Evolutionary conservation across 1,139 yeast species (phyloP).

Genomic region (Yamadazyma conglobata): DNA sequence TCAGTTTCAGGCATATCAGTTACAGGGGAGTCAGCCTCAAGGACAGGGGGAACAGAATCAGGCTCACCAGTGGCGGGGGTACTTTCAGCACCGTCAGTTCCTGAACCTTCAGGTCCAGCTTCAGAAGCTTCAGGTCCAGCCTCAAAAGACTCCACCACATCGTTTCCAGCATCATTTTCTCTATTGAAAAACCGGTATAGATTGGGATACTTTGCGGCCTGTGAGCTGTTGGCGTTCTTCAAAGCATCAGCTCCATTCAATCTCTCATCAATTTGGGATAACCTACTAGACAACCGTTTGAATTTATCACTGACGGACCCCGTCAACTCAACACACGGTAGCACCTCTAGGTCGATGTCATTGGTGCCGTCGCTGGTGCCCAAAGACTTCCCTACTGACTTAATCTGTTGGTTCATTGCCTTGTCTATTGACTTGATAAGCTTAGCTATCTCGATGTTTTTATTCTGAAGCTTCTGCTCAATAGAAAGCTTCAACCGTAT

Average conservation of each 20-base stretch:
- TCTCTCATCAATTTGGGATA: conserved; percentile 9
- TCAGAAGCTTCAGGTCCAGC: neutral
- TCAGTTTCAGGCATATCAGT: too few relatives aligned
- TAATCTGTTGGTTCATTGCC: conserved; percentile 18
- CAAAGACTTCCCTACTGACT: conserved; percentile 18
- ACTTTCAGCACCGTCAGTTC: neutral
- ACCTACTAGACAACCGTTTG: too few relatives aligned
- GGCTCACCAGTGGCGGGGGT: neutral
- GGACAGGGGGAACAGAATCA: too few relatives aligned
- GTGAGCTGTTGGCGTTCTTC: neutral
- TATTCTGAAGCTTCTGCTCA: conserved; percentile 38
- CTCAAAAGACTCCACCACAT: neutral
- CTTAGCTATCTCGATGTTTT: conserved; percentile 32
- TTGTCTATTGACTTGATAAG: conserved; percentile 22
- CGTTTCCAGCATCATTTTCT: neutral
- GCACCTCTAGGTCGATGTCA: conserved; percentile 15
- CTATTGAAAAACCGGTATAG: conserved; percentile 2
- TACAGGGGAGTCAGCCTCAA: too few relatives aligned
- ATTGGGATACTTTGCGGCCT: neutral
- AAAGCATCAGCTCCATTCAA: conserved; percentile 6
- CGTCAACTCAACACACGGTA: conserved; percentile 15
- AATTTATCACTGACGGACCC: conserved; percentile 14
- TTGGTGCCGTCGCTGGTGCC: conserved; percentile 5
- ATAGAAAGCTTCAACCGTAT: conserved; percentile 32
- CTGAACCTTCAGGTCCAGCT: neutral